Evolutionary conservation across 768 basidiomycete species (phyloP), one percentile per base, ranked within the genome.

Genomic region (Russula abietina): DNA sequence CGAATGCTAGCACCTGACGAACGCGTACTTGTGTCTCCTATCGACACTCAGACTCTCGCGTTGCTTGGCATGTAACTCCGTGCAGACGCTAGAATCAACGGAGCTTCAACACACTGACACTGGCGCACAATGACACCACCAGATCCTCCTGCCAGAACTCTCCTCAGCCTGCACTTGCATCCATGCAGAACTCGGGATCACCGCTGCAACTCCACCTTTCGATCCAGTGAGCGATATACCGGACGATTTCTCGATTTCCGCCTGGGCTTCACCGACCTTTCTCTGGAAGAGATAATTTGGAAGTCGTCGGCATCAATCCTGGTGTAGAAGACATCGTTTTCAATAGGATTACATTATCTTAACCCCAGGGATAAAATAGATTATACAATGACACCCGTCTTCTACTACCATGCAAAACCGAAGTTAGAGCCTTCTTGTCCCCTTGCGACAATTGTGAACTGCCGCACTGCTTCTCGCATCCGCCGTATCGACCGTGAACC

Each of bases 401-500:
- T 8, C 3, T 46, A 22, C 32, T 65, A 66, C 65, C 65, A 84
- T 2, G 91, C 84, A 72, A 89, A 92, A 9, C 93, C 93, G 72
- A 94, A 95, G 64, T 83, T 86, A 10, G 91, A 88, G 9, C 88
- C 90, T 67, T 91, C 91, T 60, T 94, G 73, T 2, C 93, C 93
- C 69, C 93, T 76, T 12, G 91, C 88, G 22, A 96, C 81, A 0
- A 96, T 78, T 1, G 88, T 87, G 72, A 96, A 94, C 65, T 95
- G 90, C 67, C 93, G 86, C 12, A 91, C 86, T 0, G 93, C 92
- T 43, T 93, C 92, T 65, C 88, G 78, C 39, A 86, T 91, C 67
- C 79, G 81, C 70, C 86, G 88, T 2, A 84, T 75, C 19, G 88
- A 88, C 46, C 89, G 81, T 39, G 90, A 85, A 30, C 89, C 89